Base-by-base conservation (phyloP, 2,329 filamentous ascomycete genomes). In the Neodidymelliopsis sp. region DNA sequence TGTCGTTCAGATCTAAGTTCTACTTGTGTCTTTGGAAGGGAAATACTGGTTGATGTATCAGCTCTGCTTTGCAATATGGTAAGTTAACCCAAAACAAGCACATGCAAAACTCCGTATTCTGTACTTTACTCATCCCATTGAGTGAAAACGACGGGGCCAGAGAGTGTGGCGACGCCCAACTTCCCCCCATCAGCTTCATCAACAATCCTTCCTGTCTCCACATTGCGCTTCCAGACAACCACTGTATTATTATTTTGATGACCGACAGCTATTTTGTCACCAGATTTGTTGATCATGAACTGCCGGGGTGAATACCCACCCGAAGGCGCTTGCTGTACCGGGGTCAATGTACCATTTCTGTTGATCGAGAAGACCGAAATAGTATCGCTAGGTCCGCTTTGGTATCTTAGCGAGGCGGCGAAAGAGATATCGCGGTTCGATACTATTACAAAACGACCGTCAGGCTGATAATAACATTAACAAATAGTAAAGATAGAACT, bases 291-390 rank as follows among this genome's bases (percentile, higher is more conserved):
- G 45, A 89, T 74, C 41, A 79, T 81, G 67, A 89, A 86, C 22
- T 87, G 85, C 16, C 88, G 79, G 0, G 88, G 88, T 39, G 78
- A 80, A 11, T 75, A 71, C 2, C 88, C 89, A 40, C 85, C 85
- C 1, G 85, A 81, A 0, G 86, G 77, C 13, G 79, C 79, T 22
- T 83, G 75, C 60, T 86, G 81, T 3, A 82, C 63, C 41, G 82
- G 77, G 0, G 62, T 72, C 25, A 89, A 76, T 0, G 69, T 72
- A 4, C 85, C 86, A n/a, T 78, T 81, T 10, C 25, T 3, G 6
- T 51, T 38, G 28, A 51, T 36, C 4, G 37, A 27, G 28, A 54
- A 54, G 53, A 76, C 82, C 54, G 87, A 79, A 39, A 91, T 72
- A 0, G 86, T 81, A 67, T 89, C 86, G 0, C 71, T 75, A 2